These are phyloP conservation scores for Trypethelium eluteriae DNA, from an alignment of 495 filamentous ascomycete genomes.

Conservation along the genomic window DNA sequence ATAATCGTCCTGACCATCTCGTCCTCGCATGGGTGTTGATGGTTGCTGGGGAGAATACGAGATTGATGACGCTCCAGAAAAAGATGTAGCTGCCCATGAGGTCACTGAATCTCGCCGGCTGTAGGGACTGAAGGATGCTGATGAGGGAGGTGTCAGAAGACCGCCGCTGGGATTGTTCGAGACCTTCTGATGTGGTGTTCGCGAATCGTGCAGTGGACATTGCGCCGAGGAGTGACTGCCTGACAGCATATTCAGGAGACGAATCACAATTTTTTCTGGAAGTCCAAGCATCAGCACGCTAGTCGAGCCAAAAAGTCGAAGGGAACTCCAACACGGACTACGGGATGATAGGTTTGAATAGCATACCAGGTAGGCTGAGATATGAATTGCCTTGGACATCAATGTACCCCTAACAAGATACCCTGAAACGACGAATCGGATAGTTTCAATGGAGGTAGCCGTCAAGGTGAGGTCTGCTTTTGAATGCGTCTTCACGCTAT, in stretches of 20 bases:
- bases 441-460: neutral
- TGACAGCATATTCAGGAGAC: neutral
- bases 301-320: neutral
- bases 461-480: too few relatives aligned
- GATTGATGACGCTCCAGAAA: neutral
- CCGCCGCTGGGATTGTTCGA: neutral
- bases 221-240: neutral
- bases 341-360: neutral
- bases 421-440: too few relatives aligned
- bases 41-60: conserved; percentile 3
- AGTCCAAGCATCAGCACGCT: neutral
- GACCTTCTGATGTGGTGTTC: neutral
- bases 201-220: neutral
- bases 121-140: neutral
- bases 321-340: neutral
- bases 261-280: neutral
- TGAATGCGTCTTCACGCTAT: too few relatives aligned
- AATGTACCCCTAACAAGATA: too few relatives aligned
- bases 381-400: too few relatives aligned
- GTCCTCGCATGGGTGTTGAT: neutral
- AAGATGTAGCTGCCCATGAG: conserved; percentile 2
- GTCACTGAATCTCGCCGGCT: conserved; percentile 5
- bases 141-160: neutral
- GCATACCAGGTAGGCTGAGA: neutral
- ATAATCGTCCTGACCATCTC: conserved; percentile 1